Base-by-base conservation (phyloP, 768 basidiomycete genomes). In the Russula compacta region DNA sequence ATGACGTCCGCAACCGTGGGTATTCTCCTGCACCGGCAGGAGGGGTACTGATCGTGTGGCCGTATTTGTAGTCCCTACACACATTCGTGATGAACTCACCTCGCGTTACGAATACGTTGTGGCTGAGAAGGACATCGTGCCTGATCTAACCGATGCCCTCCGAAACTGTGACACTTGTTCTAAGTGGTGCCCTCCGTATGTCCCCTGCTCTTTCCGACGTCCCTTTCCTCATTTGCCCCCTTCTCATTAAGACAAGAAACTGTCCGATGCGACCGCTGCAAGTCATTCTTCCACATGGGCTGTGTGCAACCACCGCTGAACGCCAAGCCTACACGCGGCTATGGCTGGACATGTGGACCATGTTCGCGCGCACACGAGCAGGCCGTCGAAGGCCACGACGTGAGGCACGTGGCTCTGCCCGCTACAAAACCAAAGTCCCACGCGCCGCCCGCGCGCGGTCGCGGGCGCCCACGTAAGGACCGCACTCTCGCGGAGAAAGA, bases 331-430 rank as follows among this genome's bases (percentile, higher is more conserved):
- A 92, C 93, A 24, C 84, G 92, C 64, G 95, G 95, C 48, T 98
- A 98, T 74, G 92, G 91, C 21, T 98, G 95, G 95, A 92, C 93
- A 10, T 98, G 95, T 68, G 90, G 91, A 0, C 92, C 93, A 1
- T 98, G 95, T 72, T 89, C 93, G 11, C 82, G 84, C 56, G 82
- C 82, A 66, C 89, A 95, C 69, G 93, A 92, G 67, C 88, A 92
- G 68, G 84, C 89, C 70, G 87, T 92, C 50, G 86, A 89, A 69
- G 82, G 84, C 63, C 84, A 86, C 65, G 84, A 86, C 33, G 79
- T 83, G 51, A 61, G 70, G 19, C 84, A 86, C 43, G 82, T 82
- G 66, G 73, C 81, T 15, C 82, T 85, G 36, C 61, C 69, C 19
- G 66, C 73, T 6, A 75, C 76, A 36, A 82, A 81, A 66, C 77